Evolutionary conservation across 2,329 filamentous ascomycete genomes (phyloP).

Genomic region (Clonostachys byssicola): DNA sequence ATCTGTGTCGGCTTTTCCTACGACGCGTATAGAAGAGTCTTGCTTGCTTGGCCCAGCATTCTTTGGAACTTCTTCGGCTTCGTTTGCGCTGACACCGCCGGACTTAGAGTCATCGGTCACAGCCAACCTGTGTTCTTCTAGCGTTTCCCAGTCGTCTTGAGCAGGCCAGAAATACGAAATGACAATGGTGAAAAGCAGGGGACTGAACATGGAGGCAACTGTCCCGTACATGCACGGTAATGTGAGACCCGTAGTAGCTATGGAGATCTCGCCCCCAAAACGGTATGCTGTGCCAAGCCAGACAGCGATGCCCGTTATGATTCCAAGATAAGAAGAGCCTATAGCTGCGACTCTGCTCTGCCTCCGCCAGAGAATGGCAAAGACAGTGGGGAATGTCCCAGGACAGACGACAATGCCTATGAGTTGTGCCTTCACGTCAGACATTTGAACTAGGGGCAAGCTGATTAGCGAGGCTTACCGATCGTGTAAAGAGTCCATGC

Average conservation of each 20-base stretch:
- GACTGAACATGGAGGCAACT: slow-evolving; percentile 38
- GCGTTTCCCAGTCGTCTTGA: slow-evolving; percentile 31
- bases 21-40: too few relatives aligned
- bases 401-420: slow-evolving; percentile 48
- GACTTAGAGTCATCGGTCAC: too few relatives aligned
- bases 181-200: slow-evolving; percentile 34
- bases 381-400: slow-evolving; percentile 47
- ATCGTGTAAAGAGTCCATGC: slow-evolving; percentile 44
- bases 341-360: slow-evolving; percentile 45
- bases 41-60: too few relatives aligned
- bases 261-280: slow-evolving; percentile 39
- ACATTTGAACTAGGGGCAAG: too few relatives aligned
- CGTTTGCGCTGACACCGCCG: slow-evolving; percentile 26
- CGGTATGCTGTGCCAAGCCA: slow-evolving; percentile 45
- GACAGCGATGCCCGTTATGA: slow-evolving; percentile 43
- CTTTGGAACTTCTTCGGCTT: slow-evolving; percentile 7
- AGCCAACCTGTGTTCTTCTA: slow-evolving; percentile 23
- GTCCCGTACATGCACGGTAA: slow-evolving; percentile 50
- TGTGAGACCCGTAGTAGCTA: slow-evolving; percentile 40
- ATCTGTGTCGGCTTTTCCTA: slow-evolving; percentile 15
- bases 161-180: slow-evolving; percentile 40
- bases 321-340: slow-evolving; percentile 41
- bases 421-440: slow-evolving; percentile 20
- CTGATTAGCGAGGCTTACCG: background rate
- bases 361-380: slow-evolving; percentile 46